Evolutionary conservation across 805 yeast genomes (phyloP).

Genomic region (Wickerhamiella dianesei): DNA sequence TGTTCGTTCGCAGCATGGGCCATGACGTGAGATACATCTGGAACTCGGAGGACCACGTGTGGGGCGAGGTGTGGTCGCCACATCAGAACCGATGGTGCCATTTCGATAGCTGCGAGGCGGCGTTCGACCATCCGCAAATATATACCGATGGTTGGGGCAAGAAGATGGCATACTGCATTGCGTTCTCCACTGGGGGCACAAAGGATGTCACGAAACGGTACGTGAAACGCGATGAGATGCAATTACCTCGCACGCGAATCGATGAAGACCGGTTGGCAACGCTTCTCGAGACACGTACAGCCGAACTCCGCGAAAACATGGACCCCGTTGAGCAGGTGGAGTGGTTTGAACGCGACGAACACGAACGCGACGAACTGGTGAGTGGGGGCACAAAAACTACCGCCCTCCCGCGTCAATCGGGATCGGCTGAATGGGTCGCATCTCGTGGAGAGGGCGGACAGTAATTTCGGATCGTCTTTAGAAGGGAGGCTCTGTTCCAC

Average conservation of each 20-base stretch:
- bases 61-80: constrained; percentile 79
- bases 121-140: constrained; percentile 66
- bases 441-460: constrained; percentile 28
- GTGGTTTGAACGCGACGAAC: constrained; percentile 16
- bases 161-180: constrained; percentile 78
- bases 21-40: constrained; percentile 58
- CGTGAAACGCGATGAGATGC: constrained; percentile 32
- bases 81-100: constrained; percentile 65
- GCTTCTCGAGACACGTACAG: constrained; percentile 24
- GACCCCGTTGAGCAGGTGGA: constrained; percentile 16
- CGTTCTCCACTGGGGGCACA: constrained; percentile 44
- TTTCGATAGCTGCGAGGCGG: constrained; percentile 71
- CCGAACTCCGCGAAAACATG: constrained; percentile 6
- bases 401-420: constrained; percentile 50
- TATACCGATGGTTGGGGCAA: constrained; percentile 87
- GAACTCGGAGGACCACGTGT: constrained; percentile 86
- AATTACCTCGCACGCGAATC: constrained; percentile 36
- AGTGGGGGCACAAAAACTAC: too few species aligned
- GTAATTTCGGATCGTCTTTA: too few species aligned
- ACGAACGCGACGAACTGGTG: constrained; percentile 21
- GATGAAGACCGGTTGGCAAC: constrained; percentile 24
- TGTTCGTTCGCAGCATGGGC: constrained; percentile 55
- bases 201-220: constrained; percentile 62
- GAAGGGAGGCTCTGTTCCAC: too few species aligned
- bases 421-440: constrained; percentile 57